Base-by-base conservation (phyloP, 1,284 basidiomycete species). In the Volvariella surrecta region DNA sequence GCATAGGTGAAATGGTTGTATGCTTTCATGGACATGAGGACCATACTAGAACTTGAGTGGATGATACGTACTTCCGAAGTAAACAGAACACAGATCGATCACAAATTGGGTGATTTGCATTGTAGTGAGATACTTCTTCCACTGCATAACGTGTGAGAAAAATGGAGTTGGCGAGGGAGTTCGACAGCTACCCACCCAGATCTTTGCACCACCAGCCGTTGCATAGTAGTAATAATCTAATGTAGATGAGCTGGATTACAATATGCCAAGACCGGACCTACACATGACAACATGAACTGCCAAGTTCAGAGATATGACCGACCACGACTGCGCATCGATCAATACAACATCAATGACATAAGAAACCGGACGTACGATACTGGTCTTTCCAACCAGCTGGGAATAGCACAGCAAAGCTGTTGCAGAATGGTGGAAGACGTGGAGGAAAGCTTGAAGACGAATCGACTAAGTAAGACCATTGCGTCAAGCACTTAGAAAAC, bases 371-470 rank as follows among this genome's bases (percentile, higher is more conserved):
- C 82, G 52, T 62, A 91, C 89, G 50, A 96, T 82, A 52, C 88
- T 89, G 41, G 93, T 94, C 62, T 78, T 77, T 58, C 96, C 94
- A 55, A 95, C 86, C 50, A 99, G 74, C 69, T 99, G 94, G 45
- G 84, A 83, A 64, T 83, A 98, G 70, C 95, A 98, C 48, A 99
- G 74, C 44, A 95, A 66, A 47, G 95, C 95, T 45, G 95, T 98
- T n/a, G 94, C 95, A 49, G 94, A 91, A 71, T 98, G 95, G 65
- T 98, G 95, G 74, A 96, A 98, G 54, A 98, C 94, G 64, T 99
- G 95, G 51, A 99, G 71, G 71, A 98, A 98, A 48, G 89, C 89
- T 95, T 30, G 56, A 24, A 38, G 42, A 39, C 32, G 42, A 17
- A 37, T 52, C 19, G 45, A 40, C 42, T 48, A 39, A 20, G 40